These are phyloP conservation scores for Suillus hirtellus DNA, from an alignment of 768 basidiomycete genomes.

Conservation along the genomic window DNA sequence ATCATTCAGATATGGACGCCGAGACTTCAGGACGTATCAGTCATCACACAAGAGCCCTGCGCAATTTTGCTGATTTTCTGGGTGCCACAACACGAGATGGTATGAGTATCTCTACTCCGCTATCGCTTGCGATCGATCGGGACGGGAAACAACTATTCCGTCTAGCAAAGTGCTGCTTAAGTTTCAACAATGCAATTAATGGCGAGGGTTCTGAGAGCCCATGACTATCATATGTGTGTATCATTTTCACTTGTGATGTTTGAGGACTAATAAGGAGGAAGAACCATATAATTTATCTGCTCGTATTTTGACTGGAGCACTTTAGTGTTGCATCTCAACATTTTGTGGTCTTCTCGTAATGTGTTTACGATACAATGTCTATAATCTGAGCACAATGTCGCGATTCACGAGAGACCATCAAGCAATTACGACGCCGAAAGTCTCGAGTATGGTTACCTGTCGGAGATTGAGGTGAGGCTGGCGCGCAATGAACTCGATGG, in stretches of 20 bases:
- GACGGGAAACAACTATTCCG: constrained; percentile 23
- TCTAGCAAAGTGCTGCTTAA: constrained; percentile 23
- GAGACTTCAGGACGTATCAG: not conserved
- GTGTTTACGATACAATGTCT: not conserved
- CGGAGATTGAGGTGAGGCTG: too few relatives aligned
- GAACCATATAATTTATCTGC: not conserved
- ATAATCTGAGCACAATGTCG: not conserved
- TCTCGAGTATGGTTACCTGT: too few relatives aligned
- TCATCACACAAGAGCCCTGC: constrained; percentile 17
- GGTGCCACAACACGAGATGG: constrained; percentile 14
- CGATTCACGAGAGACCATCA: too few relatives aligned
- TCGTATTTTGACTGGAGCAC: not conserved
- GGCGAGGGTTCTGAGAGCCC: constrained; percentile 5
- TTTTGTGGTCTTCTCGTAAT: not conserved
- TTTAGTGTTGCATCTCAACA: not conserved
- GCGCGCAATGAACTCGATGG: too few relatives aligned
- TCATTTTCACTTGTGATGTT: not conserved
- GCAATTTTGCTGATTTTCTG: constrained; percentile 20
- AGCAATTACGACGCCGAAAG: too few relatives aligned
- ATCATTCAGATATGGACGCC: not conserved
- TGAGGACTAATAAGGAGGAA: not conserved
- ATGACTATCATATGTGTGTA: not conserved
- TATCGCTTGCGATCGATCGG: constrained; percentile 23
- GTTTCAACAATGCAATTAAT: constrained; percentile 20
- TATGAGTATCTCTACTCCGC: constrained; percentile 6